Evolutionary conservation across 805 yeast genomes (phyloP), one percentile per base, ranked within the genome.

Genomic region (Candida pseudofarinosa): DNA sequence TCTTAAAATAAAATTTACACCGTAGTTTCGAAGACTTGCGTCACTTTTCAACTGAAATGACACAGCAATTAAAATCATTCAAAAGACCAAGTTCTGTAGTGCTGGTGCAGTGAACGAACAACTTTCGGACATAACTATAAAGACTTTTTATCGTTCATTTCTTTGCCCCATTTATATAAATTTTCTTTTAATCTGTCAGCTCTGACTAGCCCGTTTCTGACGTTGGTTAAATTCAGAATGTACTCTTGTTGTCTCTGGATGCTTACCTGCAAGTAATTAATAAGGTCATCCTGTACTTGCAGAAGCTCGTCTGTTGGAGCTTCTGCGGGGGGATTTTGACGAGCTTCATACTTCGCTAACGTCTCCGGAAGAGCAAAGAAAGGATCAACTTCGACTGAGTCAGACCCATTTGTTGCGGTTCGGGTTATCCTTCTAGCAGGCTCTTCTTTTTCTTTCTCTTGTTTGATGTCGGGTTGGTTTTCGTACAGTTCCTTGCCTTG

Each of bases 151-250:
- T 62, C 95, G 48, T 83, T 73, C 77, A 86, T 85, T 57, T 90
- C 97, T 53, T 77, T 77, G 43, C 93, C 86, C 98, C 98, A 91
- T 50, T 79, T 76, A 48, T 73, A 76, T 37, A 93, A 76, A 50
- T 81, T 79, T 36, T 76, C 76, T 51, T 87, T 82, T 51, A 85
- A 73, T 46, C 91, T 69, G 52, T 85, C 87, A 0, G 96, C 91
- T 53, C 86, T 77, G 30, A 85, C 80, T 19, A 91, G 67, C 0
- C 89, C 95, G 53, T 75, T 75, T 51, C 97, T 74, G 31, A 93
- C 74, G 30, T 73, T 77, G n/a, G 79, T 71, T 54, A 93, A 67
- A 47, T 89, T 85, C 54, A 91, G 75, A 40, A 89, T 83, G 58
- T 84, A 91, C 62, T 93, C 98, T 56, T 88, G 89, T 51, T 70